Evolutionary conservation across 106 monocot genomes (phyloP), one percentile per base, ranked within the genome.

Genomic region (Allium cepa): DNA sequence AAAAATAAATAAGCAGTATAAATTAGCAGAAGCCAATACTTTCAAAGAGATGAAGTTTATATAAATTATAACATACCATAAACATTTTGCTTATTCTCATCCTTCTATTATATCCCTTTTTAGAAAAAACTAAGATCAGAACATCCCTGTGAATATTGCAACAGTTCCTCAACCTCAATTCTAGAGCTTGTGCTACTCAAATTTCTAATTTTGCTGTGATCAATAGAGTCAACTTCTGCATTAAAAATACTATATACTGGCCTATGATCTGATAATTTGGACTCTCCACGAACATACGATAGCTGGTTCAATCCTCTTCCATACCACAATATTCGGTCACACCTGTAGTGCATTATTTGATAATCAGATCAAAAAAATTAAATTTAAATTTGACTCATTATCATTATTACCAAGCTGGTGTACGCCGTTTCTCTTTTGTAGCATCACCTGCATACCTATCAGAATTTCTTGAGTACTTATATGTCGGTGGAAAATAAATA

Each of bases 281-380:
- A 83, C 51, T 87, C 87, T 11, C 87, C 87, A 46, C 83, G 74
- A 36, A 83, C 80, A 55, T 87, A 87, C 11, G 75, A 78, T 62
- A 87, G 63, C 57, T 87, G 87, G 74, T 80, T 78, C 26, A 87
- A 75, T 53, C 87, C 87, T 62, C 72, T 80, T 53, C 87, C 87
- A 49, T 83, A 76, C 87, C 87, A 87, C 50, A 87, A 60, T 60
- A 87, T 87, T 4, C 87, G 77, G 55, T 87, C 87, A 55, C 87
- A 87, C 87, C 87, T 87, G 71, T 65, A 49, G 36, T 59, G 46
- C 50, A 46, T 47, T 58, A 10, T 56, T 4, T 51, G 59, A 11
- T 0, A 26, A 28, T 9, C 1, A 63, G 8, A 17, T 53, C 27
- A 55, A 10, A 7, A 57, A 4, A 12, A 9, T 13, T 60, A 71